A percentile compares a stretch with the other conserved stretches of the same genome.
phyloP scores from a whole-genome alignment of 2,329 filamentous ascomycete genomes.

The Sclerotinia nivalis region DNA sequence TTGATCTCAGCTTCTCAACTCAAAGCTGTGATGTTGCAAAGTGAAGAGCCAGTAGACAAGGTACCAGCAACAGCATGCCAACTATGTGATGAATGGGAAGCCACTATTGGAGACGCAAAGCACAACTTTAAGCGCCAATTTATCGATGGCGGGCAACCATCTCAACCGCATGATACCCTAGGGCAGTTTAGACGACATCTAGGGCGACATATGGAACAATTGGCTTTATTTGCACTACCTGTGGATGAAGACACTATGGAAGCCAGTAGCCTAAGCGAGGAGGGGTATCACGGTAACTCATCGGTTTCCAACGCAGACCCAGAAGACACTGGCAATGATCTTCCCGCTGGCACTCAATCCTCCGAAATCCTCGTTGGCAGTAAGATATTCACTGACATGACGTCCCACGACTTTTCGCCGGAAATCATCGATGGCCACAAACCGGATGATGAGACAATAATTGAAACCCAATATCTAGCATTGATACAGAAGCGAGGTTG shows the following conservation, averaged over 20 bases:
- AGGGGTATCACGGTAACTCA: not conserved
- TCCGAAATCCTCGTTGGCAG: not conserved
- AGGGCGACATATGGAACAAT: constrained; percentile 33
- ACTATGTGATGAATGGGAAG: constrained; percentile 41
- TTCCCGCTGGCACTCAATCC: not conserved
- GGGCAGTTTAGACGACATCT: constrained; percentile 32
- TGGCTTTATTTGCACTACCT: constrained; percentile 34
- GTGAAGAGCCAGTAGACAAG: constrained; percentile 32
- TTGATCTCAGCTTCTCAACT: constrained; percentile 26
- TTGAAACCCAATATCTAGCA: not conserved
- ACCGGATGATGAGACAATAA: not conserved
- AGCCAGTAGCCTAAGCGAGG: not conserved
- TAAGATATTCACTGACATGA: not conserved
- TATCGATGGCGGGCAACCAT: constrained; percentile 21
- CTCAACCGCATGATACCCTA: constrained; percentile 26
- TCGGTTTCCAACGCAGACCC: not conserved
- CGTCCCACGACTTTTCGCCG: no score
- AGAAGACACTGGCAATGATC: not conserved
- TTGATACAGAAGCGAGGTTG: not conserved
- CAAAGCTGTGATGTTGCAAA: constrained; percentile 32
- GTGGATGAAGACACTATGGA: constrained; percentile 7
- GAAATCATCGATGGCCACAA: not conserved
- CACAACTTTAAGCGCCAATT: constrained; percentile 23
- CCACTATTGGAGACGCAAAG: constrained; percentile 23
- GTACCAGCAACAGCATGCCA: constrained; percentile 36